These are phyloP conservation scores for Botrytis squamosa DNA, from an alignment of 2,329 filamentous ascomycete species.

Conservation along the genomic window DNA sequence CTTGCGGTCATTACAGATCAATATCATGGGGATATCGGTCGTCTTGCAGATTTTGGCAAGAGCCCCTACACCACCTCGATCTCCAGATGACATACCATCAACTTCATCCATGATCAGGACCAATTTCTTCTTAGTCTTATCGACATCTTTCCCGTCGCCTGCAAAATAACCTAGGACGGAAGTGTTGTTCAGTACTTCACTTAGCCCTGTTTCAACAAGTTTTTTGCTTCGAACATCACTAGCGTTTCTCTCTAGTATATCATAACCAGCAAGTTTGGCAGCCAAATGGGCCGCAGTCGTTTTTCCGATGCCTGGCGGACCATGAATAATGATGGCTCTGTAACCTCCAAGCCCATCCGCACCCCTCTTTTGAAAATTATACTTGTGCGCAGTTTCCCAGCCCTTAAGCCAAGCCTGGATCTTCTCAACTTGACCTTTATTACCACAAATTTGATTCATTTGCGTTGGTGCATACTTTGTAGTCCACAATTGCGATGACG, in stretches of 20 bases:
- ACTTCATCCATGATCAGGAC: conserved; percentile 99
- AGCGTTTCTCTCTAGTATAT: conserved; percentile 91
- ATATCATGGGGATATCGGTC: conserved; percentile 88
- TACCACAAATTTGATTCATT: conserved; percentile 88
- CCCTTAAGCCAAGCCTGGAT: conserved; percentile 83
- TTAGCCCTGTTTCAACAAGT: conserved; percentile 83
- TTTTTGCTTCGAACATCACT: conserved; percentile 97
- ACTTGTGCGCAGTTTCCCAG: conserved; percentile 77
- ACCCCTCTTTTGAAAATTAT: conserved; percentile 77
- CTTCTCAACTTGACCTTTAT: conserved; percentile 86
- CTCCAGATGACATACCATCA: conserved; percentile 96
- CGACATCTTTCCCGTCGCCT: conserved; percentile 75
- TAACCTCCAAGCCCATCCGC: conserved; percentile 80
- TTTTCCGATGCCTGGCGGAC: conserved; percentile 94
- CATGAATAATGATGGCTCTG: conserved; percentile 91
- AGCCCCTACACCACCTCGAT: conserved; percentile 91
- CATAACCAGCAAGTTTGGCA: conserved; percentile 88
- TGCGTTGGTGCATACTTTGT: conserved; percentile 90
- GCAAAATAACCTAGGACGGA: conserved; percentile 91
- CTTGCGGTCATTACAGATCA: conserved; percentile 95
- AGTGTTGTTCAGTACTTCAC: conserved; percentile 88
- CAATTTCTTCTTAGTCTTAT: conserved; percentile 83
- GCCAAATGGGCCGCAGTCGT: conserved; percentile 95
- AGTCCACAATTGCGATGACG: conserved; percentile 77
- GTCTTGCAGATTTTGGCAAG: conserved; percentile 94